Evolutionary conservation across 2,329 filamentous ascomycete species (phyloP), one percentile per base, ranked within the genome.

Genomic region (Aspergillus hiratsukae): DNA sequence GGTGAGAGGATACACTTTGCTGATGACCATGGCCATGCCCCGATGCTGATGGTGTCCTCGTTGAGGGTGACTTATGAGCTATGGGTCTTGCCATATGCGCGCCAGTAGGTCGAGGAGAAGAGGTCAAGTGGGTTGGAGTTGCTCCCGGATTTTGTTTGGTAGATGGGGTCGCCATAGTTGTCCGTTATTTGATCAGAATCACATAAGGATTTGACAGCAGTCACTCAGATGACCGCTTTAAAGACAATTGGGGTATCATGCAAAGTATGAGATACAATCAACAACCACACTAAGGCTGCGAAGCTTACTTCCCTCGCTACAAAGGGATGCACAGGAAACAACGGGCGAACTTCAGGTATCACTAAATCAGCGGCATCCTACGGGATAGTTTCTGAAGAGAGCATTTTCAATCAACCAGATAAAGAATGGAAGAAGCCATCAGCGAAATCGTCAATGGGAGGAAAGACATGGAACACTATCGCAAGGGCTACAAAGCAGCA

Each of bases 21-120:
- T 72, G 71, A 23, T 73, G 69, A n/a, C 58, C 58, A 55, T 73
- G 71, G 2, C 63, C 68, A 11, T 71, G 65, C 5, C 71, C 69
- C 29, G 73, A 74, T 11, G 67, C 73, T 23, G 76, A 75, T 2
- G 76, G 76, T 0, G 76, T 78, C 57, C 71, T 74, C 56, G 71
- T 73, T 4, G 76, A 76, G 3, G 76, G 76, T 6, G 76, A 79
- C 61, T 77, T 79, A 55, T 77, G 73, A 17, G 76, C 71, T 21
- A 77, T 65, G 27, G 73, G 70, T 25, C 69, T 69, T 43, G 70
- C 65, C 65, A 76, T 73, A 54, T 74, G 69, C 27, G 69, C 70
- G 49, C 71, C 73, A 28, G 74, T 69, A 9, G 75, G 75, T 53
- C 72, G 75, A 49, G 76, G 76, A 23, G 76, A 78, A 31, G 76